These are phyloP conservation scores for Marvania coccoides DNA, from an alignment of 139 green algal genomes.

Conservation along the genomic window DNA sequence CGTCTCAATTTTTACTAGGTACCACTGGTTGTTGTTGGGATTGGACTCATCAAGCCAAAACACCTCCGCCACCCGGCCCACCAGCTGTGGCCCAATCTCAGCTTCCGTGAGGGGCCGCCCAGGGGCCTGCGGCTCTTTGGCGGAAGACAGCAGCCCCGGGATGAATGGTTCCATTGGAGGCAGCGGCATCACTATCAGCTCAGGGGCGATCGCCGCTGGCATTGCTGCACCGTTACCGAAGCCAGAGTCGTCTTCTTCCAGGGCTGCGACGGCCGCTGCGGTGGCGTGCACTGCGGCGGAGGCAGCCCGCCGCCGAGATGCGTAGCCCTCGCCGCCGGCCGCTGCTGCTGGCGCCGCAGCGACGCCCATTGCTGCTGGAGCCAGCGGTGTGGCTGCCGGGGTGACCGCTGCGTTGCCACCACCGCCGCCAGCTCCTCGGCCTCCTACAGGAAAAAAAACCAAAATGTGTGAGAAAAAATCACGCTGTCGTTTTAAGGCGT, in stretches of 20 bases:
- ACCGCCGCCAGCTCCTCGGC: too few species aligned
- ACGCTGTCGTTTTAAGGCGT: too few species aligned
- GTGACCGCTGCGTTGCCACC: neutral
- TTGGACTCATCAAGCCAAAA: constrained; percentile 57
- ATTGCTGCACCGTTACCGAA: neutral
- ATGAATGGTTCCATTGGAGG: neutral
- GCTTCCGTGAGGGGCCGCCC: constrained; percentile 42
- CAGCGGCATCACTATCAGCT: neutral
- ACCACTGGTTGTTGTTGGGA: constrained; percentile 70
- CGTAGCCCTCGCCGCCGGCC: neutral
- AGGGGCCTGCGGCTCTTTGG: constrained; percentile 30
- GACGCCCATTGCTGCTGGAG: neutral
- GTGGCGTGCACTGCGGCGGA: constrained; percentile 18
- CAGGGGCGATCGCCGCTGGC: neutral
- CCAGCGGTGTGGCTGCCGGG: neutral
- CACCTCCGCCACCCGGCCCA: constrained; percentile 70
- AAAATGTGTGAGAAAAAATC: too few species aligned
- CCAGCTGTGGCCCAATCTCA: constrained; percentile 57
- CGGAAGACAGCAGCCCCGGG: constrained; percentile 20
- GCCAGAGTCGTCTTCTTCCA: constrained; percentile 18
- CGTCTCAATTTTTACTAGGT: constrained; percentile 66
- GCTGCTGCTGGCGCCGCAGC: neutral
- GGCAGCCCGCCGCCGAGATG: constrained; percentile 6
- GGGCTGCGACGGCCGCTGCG: constrained; percentile 14
- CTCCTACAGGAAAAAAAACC: too few species aligned